phyloP scores from a whole-genome alignment of 805 yeast species.

The Barnettozyma sucrosica region DNA sequence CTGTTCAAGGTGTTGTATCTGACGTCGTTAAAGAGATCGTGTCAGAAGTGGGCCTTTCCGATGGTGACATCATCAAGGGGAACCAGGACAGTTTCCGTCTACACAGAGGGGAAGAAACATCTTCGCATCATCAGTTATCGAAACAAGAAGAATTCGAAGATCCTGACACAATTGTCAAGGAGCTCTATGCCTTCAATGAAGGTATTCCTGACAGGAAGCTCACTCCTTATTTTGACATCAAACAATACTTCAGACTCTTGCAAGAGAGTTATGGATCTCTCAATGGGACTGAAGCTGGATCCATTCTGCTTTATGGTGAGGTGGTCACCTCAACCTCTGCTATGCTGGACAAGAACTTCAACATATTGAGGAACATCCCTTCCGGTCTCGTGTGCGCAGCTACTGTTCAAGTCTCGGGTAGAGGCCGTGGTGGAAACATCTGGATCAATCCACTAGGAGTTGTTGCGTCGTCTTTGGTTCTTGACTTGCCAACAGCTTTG shows the following conservation, averaged over 20 bases:
- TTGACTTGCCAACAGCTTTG: constrained; percentile 44
- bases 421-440: constrained; percentile 90
- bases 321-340: constrained; percentile 86
- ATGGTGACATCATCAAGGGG: constrained; percentile 41
- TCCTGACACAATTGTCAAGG: constrained; percentile 50
- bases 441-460: constrained; percentile 97
- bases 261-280: constrained; percentile 27
- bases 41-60: constrained; percentile 30
- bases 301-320: constrained; percentile 69
- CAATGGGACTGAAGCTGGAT: constrained; percentile 44
- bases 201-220: constrained; percentile 42
- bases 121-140: constrained; percentile 17
- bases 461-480: constrained; percentile 69
- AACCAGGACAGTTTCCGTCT: constrained; percentile 51
- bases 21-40: constrained; percentile 30
- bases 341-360: constrained; percentile 66
- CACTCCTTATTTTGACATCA: constrained; percentile 72
- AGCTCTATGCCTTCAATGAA: constrained; percentile 43
- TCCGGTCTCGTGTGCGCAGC: constrained; percentile 65
- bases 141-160: constrained; percentile 41
- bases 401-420: constrained; percentile 80
- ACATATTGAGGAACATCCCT: constrained; percentile 54
- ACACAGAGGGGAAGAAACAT: constrained; percentile 33
- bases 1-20: constrained; percentile 26
- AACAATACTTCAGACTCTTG: constrained; percentile 45